A percentile compares a stretch with the other conserved stretches of the same genome.
Evolutionary conservation across 441 rosid genomes (phyloP).

Genomic region (Theobroma grandiflorum): DNA sequence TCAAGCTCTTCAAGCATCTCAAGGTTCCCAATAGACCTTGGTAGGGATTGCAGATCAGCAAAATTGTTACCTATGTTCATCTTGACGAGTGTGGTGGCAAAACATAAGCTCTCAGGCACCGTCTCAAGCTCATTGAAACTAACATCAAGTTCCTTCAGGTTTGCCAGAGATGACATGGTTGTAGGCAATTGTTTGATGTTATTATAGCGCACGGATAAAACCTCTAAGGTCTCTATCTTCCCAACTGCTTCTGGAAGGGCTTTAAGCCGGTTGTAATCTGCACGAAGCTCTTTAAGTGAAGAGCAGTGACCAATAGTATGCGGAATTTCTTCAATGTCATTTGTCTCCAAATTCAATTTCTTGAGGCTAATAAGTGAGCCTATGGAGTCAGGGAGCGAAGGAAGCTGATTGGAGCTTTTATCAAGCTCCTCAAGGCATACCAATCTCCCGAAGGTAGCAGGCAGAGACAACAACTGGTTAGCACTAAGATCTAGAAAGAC

Average conservation of each 20-base stretch:
- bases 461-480: slow-evolving; percentile 79
- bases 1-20: slow-evolving; percentile 92
- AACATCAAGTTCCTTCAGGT: slow-evolving; percentile 83
- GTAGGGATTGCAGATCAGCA: slow-evolving; percentile 81
- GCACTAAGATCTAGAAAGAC: slow-evolving; percentile 75
- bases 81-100: slow-evolving; percentile 85
- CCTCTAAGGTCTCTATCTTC: slow-evolving; percentile 77
- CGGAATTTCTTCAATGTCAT: slow-evolving; percentile 87
- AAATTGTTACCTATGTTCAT: slow-evolving; percentile 93
- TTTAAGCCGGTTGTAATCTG: slow-evolving; percentile 88
- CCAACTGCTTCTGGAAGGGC: slow-evolving; percentile 99
- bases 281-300: slow-evolving; percentile 73
- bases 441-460: slow-evolving; percentile 66
- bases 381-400: slow-evolving; percentile 66
- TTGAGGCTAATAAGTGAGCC: slow-evolving; percentile 75
- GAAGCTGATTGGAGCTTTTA: slow-evolving; percentile 72
- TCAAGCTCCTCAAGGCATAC: slow-evolving; percentile 84
- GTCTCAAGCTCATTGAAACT: slow-evolving; percentile 99
- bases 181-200: slow-evolving; percentile 91
- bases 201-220: slow-evolving; percentile 83
- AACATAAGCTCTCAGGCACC: slow-evolving; percentile 94
- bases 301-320: slow-evolving; percentile 77
- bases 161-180: slow-evolving; percentile 82
- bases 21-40: slow-evolving; percentile 93
- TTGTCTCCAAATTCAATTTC: slow-evolving; percentile 80